Percentiles rank a stretch among this genome's conserved stretches.
Conservation (phyloP, 2,329 filamentous ascomycete species). For the Tolypocladium sp. region DNA sequence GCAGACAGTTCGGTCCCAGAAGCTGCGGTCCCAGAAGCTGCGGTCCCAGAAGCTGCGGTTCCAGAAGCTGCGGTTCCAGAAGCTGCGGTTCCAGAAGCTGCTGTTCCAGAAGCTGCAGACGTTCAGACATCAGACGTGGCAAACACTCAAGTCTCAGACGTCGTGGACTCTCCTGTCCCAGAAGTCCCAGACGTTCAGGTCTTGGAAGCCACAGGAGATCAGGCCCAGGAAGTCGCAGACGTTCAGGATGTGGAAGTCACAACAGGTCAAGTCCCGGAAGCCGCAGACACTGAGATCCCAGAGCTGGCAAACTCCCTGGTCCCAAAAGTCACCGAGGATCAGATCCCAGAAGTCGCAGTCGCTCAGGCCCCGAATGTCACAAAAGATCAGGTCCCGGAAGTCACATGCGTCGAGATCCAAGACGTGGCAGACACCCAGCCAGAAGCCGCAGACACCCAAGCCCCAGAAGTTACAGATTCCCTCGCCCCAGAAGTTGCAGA, state of each 20-base stretch:
- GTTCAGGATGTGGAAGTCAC: not conserved
- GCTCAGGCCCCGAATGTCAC: no score
- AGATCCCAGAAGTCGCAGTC: no score
- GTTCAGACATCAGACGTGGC: not conserved
- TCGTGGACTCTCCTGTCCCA: not conserved
- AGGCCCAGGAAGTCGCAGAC: not conserved
- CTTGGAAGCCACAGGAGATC: not conserved
- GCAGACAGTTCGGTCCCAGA: not conserved
- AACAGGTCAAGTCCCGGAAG: not conserved
- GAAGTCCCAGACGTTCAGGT: not conserved
- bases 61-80: no score
- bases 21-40: not conserved
- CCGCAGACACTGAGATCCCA: not conserved
- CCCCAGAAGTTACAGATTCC: no score
- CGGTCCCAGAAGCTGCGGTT: not conserved
- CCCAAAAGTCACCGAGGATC: no score
- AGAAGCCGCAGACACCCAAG: not conserved
- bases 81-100: not conserved
- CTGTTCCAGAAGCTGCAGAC: not conserved
- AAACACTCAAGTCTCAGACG: not conserved
- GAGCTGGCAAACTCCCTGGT: no score
- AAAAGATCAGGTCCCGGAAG: no score
- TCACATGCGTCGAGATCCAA: no score
- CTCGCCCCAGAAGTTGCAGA: no score
- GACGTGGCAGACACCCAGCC: not conserved